Percentiles rank a stretch among this genome's conserved stretches.
Conservation (phyloP, 108 stramenopile species). For the Pseudonitzschia pungens region DNA sequence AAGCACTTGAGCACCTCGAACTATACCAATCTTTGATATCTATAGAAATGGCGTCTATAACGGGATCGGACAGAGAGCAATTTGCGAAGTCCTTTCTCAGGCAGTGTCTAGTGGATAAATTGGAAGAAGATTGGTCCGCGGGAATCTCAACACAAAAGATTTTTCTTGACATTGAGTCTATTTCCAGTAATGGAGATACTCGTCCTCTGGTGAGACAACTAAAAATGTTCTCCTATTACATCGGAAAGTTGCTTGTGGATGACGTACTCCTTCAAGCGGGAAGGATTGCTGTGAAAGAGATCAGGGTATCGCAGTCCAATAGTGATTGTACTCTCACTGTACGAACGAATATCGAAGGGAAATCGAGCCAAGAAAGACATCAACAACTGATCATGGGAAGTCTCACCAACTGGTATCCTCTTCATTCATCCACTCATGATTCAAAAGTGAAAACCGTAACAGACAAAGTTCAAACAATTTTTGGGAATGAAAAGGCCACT, state of each 20-base stretch:
- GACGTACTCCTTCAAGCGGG: not conserved
- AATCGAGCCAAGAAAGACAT: slow-evolving; percentile 3
- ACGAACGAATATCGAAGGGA: slow-evolving; percentile 15
- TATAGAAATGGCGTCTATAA: slow-evolving; percentile 37
- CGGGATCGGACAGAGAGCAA: slow-evolving; percentile 40
- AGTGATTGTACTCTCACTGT: slow-evolving; percentile 16
- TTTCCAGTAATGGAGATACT: slow-evolving; percentile 49
- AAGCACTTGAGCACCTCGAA: slow-evolving; percentile 39
- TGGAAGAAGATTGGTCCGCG: not conserved
- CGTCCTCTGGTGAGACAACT: slow-evolving; percentile 54
- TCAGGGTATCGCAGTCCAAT: not conserved
- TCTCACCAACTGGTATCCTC: slow-evolving; percentile 34
- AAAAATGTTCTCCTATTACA: slow-evolving; percentile 51
- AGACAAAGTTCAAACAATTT: slow-evolving; percentile 16
- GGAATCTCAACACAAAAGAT: slow-evolving; percentile 13
- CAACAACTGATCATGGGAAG: slow-evolving; percentile 36
- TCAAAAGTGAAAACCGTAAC: slow-evolving; percentile 15
- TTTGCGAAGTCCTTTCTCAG: slow-evolving; percentile 47
- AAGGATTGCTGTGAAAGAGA: not conserved
- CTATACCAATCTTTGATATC: slow-evolving; percentile 46
- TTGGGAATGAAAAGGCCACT: not conserved
- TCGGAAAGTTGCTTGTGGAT: slow-evolving; percentile 23
- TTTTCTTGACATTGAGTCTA: slow-evolving; percentile 23
- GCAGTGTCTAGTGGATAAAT: slow-evolving; percentile 39
- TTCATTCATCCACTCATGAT: slow-evolving; percentile 19